Evolutionary conservation across 192 early-diverging fungal genomes (phyloP).

Genomic region (Coemansia pectinata): DNA sequence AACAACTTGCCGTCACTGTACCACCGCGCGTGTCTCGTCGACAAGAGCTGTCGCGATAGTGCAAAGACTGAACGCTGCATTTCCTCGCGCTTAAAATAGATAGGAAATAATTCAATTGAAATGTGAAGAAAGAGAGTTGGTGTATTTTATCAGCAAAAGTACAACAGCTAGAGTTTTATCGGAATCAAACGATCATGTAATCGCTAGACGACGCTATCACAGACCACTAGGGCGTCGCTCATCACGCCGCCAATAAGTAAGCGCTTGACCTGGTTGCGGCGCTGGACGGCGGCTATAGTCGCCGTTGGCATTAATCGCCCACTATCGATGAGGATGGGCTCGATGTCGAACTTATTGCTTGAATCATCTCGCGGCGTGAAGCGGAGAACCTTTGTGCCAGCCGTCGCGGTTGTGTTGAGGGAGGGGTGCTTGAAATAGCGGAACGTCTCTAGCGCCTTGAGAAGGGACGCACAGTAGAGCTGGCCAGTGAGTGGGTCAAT

Average conservation of each 20-base stretch:
- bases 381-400: slow-evolving; percentile 36
- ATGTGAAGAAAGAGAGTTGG: background rate
- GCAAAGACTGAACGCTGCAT: slow-evolving; percentile 3
- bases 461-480: slow-evolving; percentile 38
- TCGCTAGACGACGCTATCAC: slow-evolving; percentile 13
- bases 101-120: background rate
- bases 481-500: slow-evolving; percentile 44
- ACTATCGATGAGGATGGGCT: slow-evolving; percentile 37
- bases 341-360: slow-evolving; percentile 13
- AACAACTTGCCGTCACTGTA: slow-evolving; percentile 29
- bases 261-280: slow-evolving; percentile 34
- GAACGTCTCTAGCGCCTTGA: slow-evolving; percentile 28
- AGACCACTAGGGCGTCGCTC: slow-evolving; percentile 29
- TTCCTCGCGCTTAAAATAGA: background rate
- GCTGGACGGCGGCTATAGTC: slow-evolving; percentile 47
- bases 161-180: background rate
- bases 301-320: slow-evolving; percentile 47
- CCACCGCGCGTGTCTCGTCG: background rate
- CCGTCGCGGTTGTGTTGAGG: slow-evolving; percentile 29
- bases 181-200: background rate
- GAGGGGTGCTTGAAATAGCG: slow-evolving; percentile 32
- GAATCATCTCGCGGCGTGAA: slow-evolving; percentile 19
- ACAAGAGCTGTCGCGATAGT: background rate
- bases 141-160: background rate
- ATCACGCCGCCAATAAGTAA: slow-evolving; percentile 45